Evolutionary conservation across 129 eudicot genomes (phyloP), one percentile per base, ranked within the genome.

Genomic region (Lactuca sativa): DNA sequence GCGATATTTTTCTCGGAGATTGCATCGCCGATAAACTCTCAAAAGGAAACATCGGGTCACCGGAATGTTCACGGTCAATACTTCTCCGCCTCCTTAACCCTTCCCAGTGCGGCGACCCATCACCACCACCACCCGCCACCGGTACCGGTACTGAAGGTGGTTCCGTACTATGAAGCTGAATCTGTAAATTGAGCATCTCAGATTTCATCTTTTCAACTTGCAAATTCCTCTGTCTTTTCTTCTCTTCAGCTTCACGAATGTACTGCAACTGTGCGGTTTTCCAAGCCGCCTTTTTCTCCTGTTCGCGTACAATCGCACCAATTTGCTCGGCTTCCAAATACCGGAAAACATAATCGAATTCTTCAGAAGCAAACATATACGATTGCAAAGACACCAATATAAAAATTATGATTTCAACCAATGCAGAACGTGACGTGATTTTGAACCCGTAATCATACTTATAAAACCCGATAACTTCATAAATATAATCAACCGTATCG

Each of bases 161-260:
- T 38, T 75, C 74, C 17, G 56, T 79, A 66, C 69, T 83, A 18
- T 72, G 84, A 48, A 83, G 84, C 74, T 83, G 87, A 31, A 79
- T 83, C 69, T 83, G 84, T 53, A 83, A 79, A 70, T 72, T 80
- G 64, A 83, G 83, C 87, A 83, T 83, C 59, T 83, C 87, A 0
- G 87, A 62, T 83, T 83, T 83, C 87, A 83, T 83, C 64, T 83
- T 83, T 36, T 83, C 87, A 14, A 83, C 84, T 58, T 83, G 87
- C 56, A 67, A 67, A 83, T 83, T 83, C 37, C 87, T 81, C 7
- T 67, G 79, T 25, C 78, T 62, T 70, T 79, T 83, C 74, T 70
- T 72, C 55, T 79, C 87, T 65, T 83, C 87, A 0, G 87, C 83
- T 79, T 79, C 80, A 13, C 87, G 87, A 18, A 83, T 83, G 43